phyloP scores from a whole-genome alignment of 2,329 filamentous ascomycete genomes.

The Fusarium sp. region DNA sequence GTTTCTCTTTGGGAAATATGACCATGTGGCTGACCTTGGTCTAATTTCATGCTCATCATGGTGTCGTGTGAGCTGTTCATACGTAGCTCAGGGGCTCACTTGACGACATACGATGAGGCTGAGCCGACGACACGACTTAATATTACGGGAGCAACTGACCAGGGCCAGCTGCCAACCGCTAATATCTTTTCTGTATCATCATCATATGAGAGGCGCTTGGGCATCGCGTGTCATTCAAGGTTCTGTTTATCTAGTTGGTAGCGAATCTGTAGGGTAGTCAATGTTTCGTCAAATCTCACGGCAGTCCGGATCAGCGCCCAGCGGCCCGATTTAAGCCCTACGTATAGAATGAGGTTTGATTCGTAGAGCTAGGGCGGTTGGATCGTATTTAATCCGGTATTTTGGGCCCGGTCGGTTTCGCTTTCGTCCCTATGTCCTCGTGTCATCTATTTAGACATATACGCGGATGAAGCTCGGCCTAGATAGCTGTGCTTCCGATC shows the following conservation, averaged over 20 bases:
- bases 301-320: neutral
- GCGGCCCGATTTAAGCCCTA: neutral
- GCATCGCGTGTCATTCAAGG: slow-evolving; percentile 8
- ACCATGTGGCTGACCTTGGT: neutral
- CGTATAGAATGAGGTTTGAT: neutral
- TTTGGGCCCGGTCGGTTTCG: neutral
- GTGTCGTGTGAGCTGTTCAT: slow-evolving; percentile 12
- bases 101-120: slow-evolving; percentile 1
- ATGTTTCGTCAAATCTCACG: neutral
- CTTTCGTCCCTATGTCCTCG: neutral
- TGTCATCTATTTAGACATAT: neutral
- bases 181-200: neutral
- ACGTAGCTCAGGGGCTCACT: neutral
- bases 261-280: slow-evolving; percentile 18
- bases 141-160: neutral
- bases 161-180: neutral
- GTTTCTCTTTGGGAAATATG: neutral
- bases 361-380: neutral
- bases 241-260: neutral
- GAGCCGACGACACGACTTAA: neutral
- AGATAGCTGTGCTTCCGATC: neutral
- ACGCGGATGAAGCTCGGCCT: neutral
- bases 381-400: neutral
- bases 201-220: slow-evolving; percentile 12
- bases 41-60: neutral